A percentile compares a stretch with the other conserved stretches of the same genome.
phyloP scores from a whole-genome alignment of 192 early-diverging fungal species.

The Gaertneriomyces semiglobifer region DNA sequence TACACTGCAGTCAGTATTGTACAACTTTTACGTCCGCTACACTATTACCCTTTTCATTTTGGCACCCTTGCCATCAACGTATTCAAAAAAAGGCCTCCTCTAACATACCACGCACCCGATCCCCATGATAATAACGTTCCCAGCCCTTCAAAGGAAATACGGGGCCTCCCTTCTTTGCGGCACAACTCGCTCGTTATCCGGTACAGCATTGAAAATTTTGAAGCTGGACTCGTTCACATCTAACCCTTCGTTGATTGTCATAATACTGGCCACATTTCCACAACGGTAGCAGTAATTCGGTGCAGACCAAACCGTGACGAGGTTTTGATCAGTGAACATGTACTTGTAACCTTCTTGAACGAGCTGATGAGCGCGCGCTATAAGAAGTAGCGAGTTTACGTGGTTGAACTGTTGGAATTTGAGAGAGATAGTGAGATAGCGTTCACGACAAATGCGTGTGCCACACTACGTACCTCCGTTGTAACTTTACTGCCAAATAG shows the following conservation, averaged over 20 bases:
- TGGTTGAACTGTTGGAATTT: slow-evolving; percentile 72
- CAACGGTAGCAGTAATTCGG: slow-evolving; percentile 66
- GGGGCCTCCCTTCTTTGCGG: slow-evolving; percentile 47
- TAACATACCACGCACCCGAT: no score
- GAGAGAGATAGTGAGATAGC: neutral
- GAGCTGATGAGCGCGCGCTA: slow-evolving; percentile 95
- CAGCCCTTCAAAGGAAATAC: slow-evolving; percentile 48
- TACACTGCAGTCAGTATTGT: no score
- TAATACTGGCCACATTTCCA: slow-evolving; percentile 62
- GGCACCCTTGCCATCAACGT: no score
- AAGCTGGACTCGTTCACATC: slow-evolving; percentile 81
- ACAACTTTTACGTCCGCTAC: no score
- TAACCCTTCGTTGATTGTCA: slow-evolving; percentile 59
- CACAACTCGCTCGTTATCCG: slow-evolving; percentile 76
- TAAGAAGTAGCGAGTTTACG: slow-evolving; percentile 82
- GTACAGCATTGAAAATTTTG: slow-evolving; percentile 95
- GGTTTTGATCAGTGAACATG: slow-evolving; percentile 86
- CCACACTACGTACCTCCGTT: slow-evolving; percentile 60
- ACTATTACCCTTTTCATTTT: no score
- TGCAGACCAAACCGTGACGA: slow-evolving; percentile 95
- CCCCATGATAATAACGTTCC: no score
- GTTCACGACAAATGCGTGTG: neutral
- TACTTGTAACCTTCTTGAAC: slow-evolving; percentile 98
- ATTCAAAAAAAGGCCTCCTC: no score
- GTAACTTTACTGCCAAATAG: slow-evolving; percentile 93